Percentiles rank a stretch among this genome's conserved stretches.
These are phyloP conservation scores for Aspergillus fijiensis DNA, from an alignment of 2,329 filamentous ascomycete species.

Conservation along the genomic window DNA sequence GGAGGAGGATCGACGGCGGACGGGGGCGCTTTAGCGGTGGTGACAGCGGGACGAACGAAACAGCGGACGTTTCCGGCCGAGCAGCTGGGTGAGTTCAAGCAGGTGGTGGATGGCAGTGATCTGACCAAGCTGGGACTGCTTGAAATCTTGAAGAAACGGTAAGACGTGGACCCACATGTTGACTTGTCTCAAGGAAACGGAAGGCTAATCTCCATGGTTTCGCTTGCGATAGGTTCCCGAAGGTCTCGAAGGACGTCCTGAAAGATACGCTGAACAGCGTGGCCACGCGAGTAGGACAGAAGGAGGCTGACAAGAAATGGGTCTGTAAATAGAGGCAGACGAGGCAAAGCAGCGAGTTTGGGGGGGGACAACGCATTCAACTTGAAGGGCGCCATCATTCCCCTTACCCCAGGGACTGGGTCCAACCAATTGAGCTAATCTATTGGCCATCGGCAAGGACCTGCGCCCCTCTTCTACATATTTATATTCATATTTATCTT, in stretches of 20 bases:
- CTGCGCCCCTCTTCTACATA: not conserved
- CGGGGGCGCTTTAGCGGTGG: conserved; percentile 14
- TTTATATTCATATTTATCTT: not conserved
- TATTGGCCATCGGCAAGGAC: not conserved
- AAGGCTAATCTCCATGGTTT: conserved; percentile 5
- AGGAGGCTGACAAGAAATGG: conserved; percentile 66
- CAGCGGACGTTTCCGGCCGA: conserved; percentile 55
- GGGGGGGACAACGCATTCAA: conserved; percentile 4
- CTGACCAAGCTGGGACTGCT: conserved; percentile 72
- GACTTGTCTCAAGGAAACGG: not conserved
- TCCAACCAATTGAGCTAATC: conserved; percentile 3
- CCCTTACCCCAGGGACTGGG: not conserved
- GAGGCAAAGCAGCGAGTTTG: not conserved
- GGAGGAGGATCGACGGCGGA: conserved; percentile 12
- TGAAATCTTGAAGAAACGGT: conserved; percentile 71
- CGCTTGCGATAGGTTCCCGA: conserved; percentile 57
- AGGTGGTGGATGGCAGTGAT: conserved; percentile 67
- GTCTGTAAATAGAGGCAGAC: conserved; percentile 43
- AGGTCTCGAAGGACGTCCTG: conserved; percentile 67
- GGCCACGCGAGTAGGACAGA: conserved; percentile 63
- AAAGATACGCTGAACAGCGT: conserved; percentile 67
- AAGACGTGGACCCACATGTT: conserved; percentile 21
- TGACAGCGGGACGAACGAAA: conserved; percentile 30
- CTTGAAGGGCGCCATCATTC: not conserved
- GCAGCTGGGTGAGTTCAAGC: conserved; percentile 66